A percentile compares a stretch with the other conserved stretches of the same genome.
These are phyloP conservation scores for Diutina mesorugosa DNA, from an alignment of 1,139 yeast genomes.

Conservation along the genomic window DNA sequence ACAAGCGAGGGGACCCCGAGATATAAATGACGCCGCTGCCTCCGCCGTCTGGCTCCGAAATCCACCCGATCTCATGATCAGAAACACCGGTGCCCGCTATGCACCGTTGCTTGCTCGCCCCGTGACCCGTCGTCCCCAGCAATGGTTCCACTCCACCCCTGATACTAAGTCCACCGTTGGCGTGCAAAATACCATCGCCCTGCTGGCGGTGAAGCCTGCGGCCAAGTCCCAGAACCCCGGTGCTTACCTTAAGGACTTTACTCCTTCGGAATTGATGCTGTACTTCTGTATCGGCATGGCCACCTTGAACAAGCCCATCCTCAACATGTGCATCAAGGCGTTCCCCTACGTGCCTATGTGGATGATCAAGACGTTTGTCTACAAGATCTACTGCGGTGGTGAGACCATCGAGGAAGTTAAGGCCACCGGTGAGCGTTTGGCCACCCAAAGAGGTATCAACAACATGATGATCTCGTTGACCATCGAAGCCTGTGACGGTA, in stretches of 20 bases:
- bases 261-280: conserved; percentile 37
- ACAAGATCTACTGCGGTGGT: conserved; percentile 86
- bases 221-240: neutral
- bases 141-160: neutral
- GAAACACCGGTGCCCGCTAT: neutral
- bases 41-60: neutral
- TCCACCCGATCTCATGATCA: neutral
- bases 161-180: neutral
- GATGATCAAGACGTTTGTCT: conserved; percentile 59
- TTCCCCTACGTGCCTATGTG: conserved; percentile 70
- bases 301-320: conserved; percentile 48
- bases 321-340: conserved; percentile 46
- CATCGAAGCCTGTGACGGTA: conserved; percentile 85
- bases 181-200: neutral
- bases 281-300: conserved; percentile 56
- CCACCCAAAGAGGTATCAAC: conserved; percentile 57
- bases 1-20: neutral
- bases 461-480: conserved; percentile 93
- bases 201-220: neutral
- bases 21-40: neutral
- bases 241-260: conserved; percentile 20
- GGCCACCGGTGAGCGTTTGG: conserved; percentile 52
- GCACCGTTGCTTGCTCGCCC: neutral
- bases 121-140: neutral
- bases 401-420: conserved; percentile 60